Conservation (phyloP, 192 early-diverging fungal species). For the Rhizoclosmatium globosum region DNA sequence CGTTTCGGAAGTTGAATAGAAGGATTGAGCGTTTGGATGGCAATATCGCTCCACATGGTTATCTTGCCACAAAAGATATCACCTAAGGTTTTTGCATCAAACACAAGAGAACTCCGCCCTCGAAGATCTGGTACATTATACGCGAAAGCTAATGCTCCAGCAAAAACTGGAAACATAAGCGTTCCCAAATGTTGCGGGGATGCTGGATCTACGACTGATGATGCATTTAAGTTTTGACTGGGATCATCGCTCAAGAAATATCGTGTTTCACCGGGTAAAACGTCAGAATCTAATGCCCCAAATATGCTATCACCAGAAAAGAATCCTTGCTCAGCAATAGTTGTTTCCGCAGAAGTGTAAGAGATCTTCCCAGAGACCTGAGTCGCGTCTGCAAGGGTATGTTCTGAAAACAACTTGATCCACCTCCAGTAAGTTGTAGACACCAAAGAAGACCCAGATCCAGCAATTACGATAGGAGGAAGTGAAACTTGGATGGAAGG, state of each 20-base stretch:
- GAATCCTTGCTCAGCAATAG: not conserved
- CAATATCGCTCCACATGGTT: conserved; percentile 1
- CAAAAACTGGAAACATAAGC: conserved; percentile 14
- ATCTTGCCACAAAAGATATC: conserved; percentile 9
- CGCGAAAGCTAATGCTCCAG: conserved; percentile 13
- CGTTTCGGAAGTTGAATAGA: not conserved
- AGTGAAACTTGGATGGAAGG: not conserved
- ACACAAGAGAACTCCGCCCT: not conserved
- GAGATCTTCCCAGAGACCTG: not conserved
- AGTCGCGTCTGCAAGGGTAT: not conserved
- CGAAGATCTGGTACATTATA: conserved; percentile 2
- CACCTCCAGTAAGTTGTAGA: conserved; percentile 10
- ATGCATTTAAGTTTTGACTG: not conserved
- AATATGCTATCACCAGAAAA: no score
- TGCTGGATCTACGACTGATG: not conserved
- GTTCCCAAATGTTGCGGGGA: conserved; percentile 12
- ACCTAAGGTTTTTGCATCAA: not conserved
- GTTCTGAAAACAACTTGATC: not conserved
- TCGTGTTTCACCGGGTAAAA: not conserved
- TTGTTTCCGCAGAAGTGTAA: not conserved
- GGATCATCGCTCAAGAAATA: not conserved
- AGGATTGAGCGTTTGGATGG: not conserved
- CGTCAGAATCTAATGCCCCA: no score
- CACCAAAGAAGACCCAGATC: conserved; percentile 7
- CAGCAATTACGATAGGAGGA: not conserved